phyloP scores from a whole-genome alignment of 129 eudicot species.

The Mikania micrantha region DNA sequence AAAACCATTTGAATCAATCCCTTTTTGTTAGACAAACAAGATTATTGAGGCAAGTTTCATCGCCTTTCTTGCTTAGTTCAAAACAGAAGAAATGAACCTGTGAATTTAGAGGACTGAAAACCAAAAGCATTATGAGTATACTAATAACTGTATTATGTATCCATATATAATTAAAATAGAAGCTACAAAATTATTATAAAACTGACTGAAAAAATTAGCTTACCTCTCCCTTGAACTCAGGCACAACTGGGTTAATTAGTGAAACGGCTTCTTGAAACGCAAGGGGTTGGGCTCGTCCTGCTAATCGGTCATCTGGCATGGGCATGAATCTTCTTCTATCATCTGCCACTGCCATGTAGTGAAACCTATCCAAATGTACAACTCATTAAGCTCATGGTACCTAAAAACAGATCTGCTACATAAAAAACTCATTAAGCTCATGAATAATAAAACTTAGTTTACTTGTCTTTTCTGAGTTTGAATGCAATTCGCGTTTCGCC shows the following conservation, averaged over 20 bases:
- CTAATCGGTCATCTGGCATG: conserved; percentile 30
- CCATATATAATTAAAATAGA: background rate
- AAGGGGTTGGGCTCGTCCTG: conserved; percentile 34
- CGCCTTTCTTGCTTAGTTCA: conserved; percentile 3
- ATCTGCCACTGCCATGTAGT: conserved; percentile 35
- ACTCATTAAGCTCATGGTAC: background rate
- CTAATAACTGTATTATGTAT: background rate
- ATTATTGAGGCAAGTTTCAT: background rate
- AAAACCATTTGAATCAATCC: too few relatives aligned
- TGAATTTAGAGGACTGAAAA: background rate
- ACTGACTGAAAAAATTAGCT: background rate
- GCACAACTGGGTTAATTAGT: conserved; percentile 27
- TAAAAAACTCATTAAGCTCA: background rate
- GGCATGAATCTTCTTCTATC: conserved; percentile 40
- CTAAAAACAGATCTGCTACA: background rate
- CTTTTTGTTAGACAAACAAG: conserved; percentile 4
- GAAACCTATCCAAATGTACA: conserved; percentile 30
- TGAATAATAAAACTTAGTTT: background rate
- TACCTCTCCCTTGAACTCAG: conserved; percentile 32
- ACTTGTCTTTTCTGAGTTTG: conserved; percentile 54
- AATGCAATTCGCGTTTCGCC: conserved; percentile 46
- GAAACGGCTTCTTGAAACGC: conserved; percentile 31
- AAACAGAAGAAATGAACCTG: background rate
- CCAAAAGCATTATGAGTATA: background rate
- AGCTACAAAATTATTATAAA: background rate